Conservation (phyloP, 2,329 filamentous ascomycete genomes). For the Colletotrichum sublineola region DNA sequence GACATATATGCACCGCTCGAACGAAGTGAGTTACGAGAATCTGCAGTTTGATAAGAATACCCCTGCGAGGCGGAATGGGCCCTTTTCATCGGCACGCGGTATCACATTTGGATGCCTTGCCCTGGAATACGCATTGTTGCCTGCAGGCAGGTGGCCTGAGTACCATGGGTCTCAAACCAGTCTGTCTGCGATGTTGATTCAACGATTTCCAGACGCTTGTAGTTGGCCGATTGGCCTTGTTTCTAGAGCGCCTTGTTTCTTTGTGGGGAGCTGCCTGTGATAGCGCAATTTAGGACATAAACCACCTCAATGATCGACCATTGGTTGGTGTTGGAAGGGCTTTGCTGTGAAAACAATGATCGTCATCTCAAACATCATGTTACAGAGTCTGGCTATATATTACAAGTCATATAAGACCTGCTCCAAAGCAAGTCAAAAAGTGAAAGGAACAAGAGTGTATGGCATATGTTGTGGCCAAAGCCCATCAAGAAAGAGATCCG, state of each 20-base stretch:
- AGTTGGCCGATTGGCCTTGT: not conserved
- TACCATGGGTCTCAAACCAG: not conserved
- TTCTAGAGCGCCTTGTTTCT: not conserved
- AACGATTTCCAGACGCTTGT: not conserved
- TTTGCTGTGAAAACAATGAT: too few relatives aligned
- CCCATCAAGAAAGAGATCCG: too few relatives aligned
- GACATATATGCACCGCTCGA: not conserved
- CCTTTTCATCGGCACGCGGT: not conserved
- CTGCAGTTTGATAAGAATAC: not conserved
- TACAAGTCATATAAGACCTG: too few relatives aligned
- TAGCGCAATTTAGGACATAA: too few relatives aligned
- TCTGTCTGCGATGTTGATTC: not conserved
- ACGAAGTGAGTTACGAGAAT: not conserved
- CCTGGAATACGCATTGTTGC: conserved; percentile 5
- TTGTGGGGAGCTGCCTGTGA: not conserved
- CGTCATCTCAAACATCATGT: too few relatives aligned
- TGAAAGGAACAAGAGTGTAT: too few relatives aligned
- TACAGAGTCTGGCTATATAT: too few relatives aligned
- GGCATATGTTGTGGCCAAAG: too few relatives aligned
- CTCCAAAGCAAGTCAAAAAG: too few relatives aligned
- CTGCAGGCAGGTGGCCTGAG: not conserved
- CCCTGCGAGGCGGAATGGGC: not conserved
- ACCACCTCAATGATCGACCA: too few relatives aligned
- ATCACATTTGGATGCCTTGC: not conserved
- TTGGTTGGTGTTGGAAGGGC: too few relatives aligned